These are phyloP conservation scores for Fusarium sp. DNA, from an alignment of 2,329 filamentous ascomycete genomes.

Conservation along the genomic window DNA sequence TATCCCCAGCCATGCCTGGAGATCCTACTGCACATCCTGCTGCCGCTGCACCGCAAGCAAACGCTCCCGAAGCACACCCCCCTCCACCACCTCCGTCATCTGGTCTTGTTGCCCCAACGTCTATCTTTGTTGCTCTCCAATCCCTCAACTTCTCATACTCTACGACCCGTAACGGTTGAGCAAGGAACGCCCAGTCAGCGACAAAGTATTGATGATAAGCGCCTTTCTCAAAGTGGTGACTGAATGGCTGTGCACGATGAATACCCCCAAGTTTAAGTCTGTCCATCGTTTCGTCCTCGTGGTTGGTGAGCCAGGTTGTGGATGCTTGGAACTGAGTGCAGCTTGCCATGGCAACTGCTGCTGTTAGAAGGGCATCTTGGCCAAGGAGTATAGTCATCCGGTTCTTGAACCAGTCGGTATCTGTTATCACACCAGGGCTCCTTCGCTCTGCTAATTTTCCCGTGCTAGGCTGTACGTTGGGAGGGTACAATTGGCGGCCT, in stretches of 20 bases:
- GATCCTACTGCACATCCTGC: conserved; percentile 33
- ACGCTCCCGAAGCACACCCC: conserved; percentile 22
- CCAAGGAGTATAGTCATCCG: conserved; percentile 51
- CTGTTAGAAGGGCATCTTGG: conserved; percentile 46
- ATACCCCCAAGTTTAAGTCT: conserved; percentile 56
- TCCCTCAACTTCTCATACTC: conserved; percentile 45
- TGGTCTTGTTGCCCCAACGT: conserved; percentile 11
- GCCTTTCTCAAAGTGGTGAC: conserved; percentile 53
- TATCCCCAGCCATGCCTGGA: conserved; percentile 30
- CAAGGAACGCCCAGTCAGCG: conserved; percentile 42
- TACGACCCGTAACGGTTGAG: conserved; percentile 13
- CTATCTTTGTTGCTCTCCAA: conserved; percentile 35
- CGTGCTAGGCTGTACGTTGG: rapidly evolving
- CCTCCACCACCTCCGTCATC: conserved; percentile 20
- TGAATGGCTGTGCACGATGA: conserved; percentile 56
- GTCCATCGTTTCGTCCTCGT: conserved; percentile 43
- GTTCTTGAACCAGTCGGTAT: conserved; percentile 51
- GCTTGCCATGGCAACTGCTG: conserved; percentile 52
- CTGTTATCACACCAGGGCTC: conserved; percentile 29
- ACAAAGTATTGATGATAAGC: conserved; percentile 48
- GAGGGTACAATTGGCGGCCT: conserved; percentile 51
- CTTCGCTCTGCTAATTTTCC: background rate
- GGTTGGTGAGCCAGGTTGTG: conserved; percentile 51
- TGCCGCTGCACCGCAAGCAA: conserved; percentile 34
- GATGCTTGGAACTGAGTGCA: conserved; percentile 42